Evolutionary conservation across 768 basidiomycete genomes (phyloP).

Genomic region (Mycena maculata): DNA sequence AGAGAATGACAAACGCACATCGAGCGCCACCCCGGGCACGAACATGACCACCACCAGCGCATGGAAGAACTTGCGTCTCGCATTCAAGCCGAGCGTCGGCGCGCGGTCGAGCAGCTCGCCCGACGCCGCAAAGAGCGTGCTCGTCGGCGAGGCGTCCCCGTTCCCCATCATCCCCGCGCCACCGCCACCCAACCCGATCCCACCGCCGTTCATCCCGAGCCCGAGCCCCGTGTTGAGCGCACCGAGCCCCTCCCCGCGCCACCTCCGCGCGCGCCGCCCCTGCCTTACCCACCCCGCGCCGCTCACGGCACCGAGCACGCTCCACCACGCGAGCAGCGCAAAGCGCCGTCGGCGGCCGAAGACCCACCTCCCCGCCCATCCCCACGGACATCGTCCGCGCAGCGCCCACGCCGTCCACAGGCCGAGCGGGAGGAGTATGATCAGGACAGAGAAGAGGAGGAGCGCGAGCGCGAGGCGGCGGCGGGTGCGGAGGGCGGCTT

Average conservation of each 20-base stretch:
- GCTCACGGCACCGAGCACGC: constrained; percentile 77
- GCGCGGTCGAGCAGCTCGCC: constrained; percentile 75
- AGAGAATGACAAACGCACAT: constrained; percentile 63
- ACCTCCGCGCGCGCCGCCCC: constrained; percentile 76
- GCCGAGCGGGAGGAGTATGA: constrained; percentile 87
- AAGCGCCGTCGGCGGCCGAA: constrained; percentile 85
- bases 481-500: constrained; percentile 82
- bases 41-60: constrained; percentile 97
- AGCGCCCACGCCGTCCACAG: constrained; percentile 94
- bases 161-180: not conserved
- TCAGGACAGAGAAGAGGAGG: constrained; percentile 78
- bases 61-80: constrained; percentile 96
- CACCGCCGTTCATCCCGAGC: not conserved
- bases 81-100: constrained; percentile 90
- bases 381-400: constrained; percentile 84
- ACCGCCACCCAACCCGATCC: not conserved
- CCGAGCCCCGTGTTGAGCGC: not conserved
- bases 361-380: constrained; percentile 85
- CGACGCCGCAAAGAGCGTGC: constrained; percentile 77
- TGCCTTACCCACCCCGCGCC: constrained; percentile 97
- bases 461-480: constrained; percentile 88
- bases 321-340: constrained; percentile 89
- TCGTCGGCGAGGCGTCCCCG: constrained; percentile 43
- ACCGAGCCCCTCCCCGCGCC: constrained; percentile 5
- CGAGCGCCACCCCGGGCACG: constrained; percentile 90